Base-by-base conservation (phyloP, 2,329 filamentous ascomycete species). In the Ophidiomyces ophidiicola region DNA sequence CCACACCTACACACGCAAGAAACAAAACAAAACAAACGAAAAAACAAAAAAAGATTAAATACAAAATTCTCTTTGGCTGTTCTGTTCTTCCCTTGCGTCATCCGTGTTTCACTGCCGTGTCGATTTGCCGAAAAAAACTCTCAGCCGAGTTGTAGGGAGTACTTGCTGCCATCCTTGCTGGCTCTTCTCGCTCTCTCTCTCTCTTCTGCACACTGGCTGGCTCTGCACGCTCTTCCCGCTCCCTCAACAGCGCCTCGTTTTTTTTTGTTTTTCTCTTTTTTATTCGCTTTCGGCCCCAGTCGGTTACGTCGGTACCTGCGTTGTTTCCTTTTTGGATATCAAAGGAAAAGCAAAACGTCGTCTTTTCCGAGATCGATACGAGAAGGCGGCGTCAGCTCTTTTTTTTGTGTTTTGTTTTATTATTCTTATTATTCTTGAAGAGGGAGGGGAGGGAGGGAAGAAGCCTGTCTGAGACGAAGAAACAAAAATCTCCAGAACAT, bases 81-180 rank as follows among this genome's bases (percentile, higher is more conserved):
- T n/a, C n/a, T n/a, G n/a, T n/a, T n/a, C n/a, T n/a, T n/a, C 19
- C n/a, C 25, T 32, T 38, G 36, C 36, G 19, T 38, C 36, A 32
- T 29, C 8, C 15, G 23, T 30, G 15, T 30, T 19, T 31, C 18
- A 15, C 18, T 26, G 24, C 8, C 24, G n/a, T 26, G n/a, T 8
- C 24, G 24, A 26, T n/a, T 26, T 26, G 24, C 8, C 24, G 8
- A 26, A 26, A 26, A 26, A 7, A 7, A 26, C 24, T 26, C 24
- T 8, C 24, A 26, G 24, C 24, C 24, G 7, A n/a, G 24, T n/a
- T 7, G 24, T n/a, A 26, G n/a, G 24, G n/a, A n/a, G n/a, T n/a
- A n/a, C n/a, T n/a, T n/a, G n/a, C n/a, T n/a, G n/a, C n/a, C n/a
- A n/a, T n/a, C n/a, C n/a, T n/a, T n/a, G n/a, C n/a, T n/a, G n/a